Conservation (phyloP, 164 flowering plant species). For the Sextonia rubra region DNA sequence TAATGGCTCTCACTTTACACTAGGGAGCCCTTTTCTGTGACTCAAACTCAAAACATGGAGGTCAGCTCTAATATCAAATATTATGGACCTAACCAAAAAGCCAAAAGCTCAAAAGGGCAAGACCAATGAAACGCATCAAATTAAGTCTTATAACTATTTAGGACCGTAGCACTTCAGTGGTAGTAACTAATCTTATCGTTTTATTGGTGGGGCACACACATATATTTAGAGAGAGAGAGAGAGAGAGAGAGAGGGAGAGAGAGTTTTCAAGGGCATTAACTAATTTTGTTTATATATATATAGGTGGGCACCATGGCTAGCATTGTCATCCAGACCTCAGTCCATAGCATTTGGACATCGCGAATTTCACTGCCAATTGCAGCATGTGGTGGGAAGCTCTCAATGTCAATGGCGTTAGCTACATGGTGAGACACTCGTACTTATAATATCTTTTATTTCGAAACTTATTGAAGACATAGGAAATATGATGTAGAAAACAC, state of each 20-base stretch:
- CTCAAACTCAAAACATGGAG: too few species aligned
- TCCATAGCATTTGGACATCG: background rate
- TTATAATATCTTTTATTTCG: background rate
- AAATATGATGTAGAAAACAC: too few species aligned
- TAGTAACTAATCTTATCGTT: background rate
- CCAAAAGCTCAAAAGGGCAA: too few species aligned
- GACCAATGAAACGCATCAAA: too few species aligned
- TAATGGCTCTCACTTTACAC: too few species aligned
- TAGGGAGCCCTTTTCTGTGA: too few species aligned
- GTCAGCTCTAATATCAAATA: too few species aligned
- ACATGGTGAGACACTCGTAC: constrained; percentile 8
- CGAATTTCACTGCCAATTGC: background rate
- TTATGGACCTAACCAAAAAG: too few species aligned
- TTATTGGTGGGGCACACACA: background rate
- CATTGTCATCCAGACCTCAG: constrained; percentile 1
- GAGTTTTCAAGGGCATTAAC: background rate
- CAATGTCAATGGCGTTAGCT: constrained; percentile 1
- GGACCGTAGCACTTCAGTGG: background rate
- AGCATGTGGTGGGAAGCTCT: constrained; percentile 1
- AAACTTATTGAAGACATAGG: background rate
- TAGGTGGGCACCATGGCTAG: constrained; percentile 9
- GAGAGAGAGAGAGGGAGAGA: too few species aligned
- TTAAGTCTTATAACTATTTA: too few species aligned
- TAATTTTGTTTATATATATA: background rate
- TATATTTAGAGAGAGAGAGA: too few species aligned